Percentiles rank a stretch among this genome's conserved stretches.
Evolutionary conservation across 768 basidiomycete genomes (phyloP).

Genomic region (Amanita polypyramis): DNA sequence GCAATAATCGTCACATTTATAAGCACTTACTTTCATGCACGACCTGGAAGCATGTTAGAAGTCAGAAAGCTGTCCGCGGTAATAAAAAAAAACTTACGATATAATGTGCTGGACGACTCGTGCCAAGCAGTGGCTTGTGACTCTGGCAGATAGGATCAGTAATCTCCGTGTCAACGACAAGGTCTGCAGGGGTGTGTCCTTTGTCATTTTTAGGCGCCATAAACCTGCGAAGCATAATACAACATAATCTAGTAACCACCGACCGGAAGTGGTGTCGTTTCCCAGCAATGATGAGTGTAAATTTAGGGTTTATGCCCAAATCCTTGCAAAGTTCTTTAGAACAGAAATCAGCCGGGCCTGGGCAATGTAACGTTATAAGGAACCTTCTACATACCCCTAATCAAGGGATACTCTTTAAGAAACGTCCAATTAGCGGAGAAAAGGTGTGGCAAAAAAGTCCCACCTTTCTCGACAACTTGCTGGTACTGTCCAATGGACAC

Average conservation of each 20-base stretch:
- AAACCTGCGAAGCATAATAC: not conserved
- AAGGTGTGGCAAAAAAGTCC: slow-evolving; percentile 9
- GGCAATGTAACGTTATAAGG: not conserved
- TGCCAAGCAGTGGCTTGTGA: slow-evolving; percentile 70
- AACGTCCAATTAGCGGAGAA: not conserved
- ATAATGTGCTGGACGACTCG: slow-evolving; percentile 43
- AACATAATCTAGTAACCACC: not conserved
- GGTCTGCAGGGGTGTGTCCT: slow-evolving; percentile 69
- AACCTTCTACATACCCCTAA: slow-evolving; percentile 36
- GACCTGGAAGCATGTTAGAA: slow-evolving; percentile 19
- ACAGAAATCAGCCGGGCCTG: not conserved
- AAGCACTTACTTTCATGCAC: slow-evolving; percentile 28
- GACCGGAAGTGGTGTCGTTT: slow-evolving; percentile 61
- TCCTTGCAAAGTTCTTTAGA: slow-evolving; percentile 49
- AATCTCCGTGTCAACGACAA: slow-evolving; percentile 67
- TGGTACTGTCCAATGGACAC: slow-evolving; percentile 40
- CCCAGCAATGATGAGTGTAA: slow-evolving; percentile 75
- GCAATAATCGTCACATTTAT: not conserved
- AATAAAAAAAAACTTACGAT: slow-evolving; percentile 23
- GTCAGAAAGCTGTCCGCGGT: not conserved
- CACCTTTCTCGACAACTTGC: slow-evolving; percentile 45
- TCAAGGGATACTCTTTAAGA: slow-evolving; percentile 42
- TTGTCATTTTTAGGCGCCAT: slow-evolving; percentile 40
- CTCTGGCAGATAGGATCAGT: slow-evolving; percentile 61
- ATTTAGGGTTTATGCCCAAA: slow-evolving; percentile 46